Percentiles rank a stretch among this genome's conserved stretches.
phyloP scores from a whole-genome alignment of 257 asterid genomes.

The Sherardia arvensis region DNA sequence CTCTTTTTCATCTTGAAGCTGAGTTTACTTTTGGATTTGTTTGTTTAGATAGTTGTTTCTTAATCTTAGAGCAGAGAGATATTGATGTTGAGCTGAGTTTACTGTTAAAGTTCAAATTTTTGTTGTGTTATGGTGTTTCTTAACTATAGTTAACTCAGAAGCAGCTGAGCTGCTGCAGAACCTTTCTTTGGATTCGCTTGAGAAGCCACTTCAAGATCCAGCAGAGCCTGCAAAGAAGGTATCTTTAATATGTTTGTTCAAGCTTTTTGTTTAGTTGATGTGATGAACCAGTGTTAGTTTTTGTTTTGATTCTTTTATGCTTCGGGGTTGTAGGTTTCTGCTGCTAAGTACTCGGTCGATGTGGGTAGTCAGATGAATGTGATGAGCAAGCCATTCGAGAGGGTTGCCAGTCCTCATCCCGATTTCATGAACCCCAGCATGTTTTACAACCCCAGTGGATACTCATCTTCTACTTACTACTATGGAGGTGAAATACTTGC shows the following conservation, averaged over 20 bases:
- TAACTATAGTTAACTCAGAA: slow-evolving; percentile 13
- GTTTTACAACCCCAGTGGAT: slow-evolving; percentile 22
- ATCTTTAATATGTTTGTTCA: background rate
- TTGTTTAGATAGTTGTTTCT: background rate
- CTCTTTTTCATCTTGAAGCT: background rate
- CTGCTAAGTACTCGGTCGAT: slow-evolving; percentile 22
- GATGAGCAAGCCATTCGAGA: slow-evolving; percentile 21
- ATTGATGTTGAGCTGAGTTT: background rate
- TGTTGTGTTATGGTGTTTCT: background rate
- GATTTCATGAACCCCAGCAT: slow-evolving; percentile 27
- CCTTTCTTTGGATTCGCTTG: slow-evolving; percentile 22
- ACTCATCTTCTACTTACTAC: slow-evolving; percentile 28
- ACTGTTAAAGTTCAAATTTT: background rate
- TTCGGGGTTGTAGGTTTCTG: slow-evolving; percentile 10
- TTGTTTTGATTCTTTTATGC: background rate
- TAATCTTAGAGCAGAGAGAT: background rate
- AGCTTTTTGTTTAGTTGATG: background rate
- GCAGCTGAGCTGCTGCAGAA: slow-evolving; percentile 33
- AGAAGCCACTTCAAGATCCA: slow-evolving; percentile 22
- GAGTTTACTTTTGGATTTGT: slow-evolving; percentile 2
- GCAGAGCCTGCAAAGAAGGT: slow-evolving; percentile 28
- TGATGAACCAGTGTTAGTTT: background rate
- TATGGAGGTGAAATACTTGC: slow-evolving; percentile 23
- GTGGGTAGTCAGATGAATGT: slow-evolving; percentile 18
- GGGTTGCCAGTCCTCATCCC: slow-evolving; percentile 21